Conservation (phyloP, 768 basidiomycete genomes). For the Kwoniella heveanensis region DNA sequence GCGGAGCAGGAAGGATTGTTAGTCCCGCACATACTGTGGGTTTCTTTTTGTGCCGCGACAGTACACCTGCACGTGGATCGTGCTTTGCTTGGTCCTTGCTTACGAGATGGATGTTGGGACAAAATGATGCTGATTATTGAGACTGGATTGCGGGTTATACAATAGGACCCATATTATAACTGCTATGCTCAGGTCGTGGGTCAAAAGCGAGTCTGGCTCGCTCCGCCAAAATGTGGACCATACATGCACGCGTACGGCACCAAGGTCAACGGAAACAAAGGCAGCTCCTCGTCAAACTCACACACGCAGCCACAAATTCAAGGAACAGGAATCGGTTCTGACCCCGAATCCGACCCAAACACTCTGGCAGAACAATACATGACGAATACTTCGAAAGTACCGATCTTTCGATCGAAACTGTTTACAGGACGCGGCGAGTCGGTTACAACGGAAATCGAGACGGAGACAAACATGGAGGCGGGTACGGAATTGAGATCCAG, state of each 20-base stretch:
- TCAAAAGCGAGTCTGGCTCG: slow-evolving; percentile 86
- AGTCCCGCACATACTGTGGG: slow-evolving; percentile 87
- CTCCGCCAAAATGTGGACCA: slow-evolving; percentile 63
- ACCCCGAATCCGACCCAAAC: slow-evolving; percentile 1
- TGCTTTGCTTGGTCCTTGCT: too few relatives aligned
- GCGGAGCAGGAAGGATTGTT: slow-evolving; percentile 66
- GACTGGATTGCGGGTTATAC: neutral
- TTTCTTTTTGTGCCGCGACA: too few relatives aligned
- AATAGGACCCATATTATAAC: slow-evolving; percentile 95
- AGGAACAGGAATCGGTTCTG: neutral
- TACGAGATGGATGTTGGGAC: too few relatives aligned
- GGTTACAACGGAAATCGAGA: slow-evolving; percentile 2
- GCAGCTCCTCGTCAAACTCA: too few relatives aligned
- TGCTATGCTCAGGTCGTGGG: slow-evolving; percentile 88
- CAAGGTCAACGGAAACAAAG: neutral
- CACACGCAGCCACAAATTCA: too few relatives aligned
- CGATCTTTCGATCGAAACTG: slow-evolving; percentile 65
- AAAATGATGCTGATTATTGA: too few relatives aligned
- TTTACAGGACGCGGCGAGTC: too few relatives aligned
- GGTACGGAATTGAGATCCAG: too few relatives aligned
- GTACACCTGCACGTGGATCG: too few relatives aligned
- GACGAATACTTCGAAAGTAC: slow-evolving; percentile 78
- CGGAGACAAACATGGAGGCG: too few relatives aligned
- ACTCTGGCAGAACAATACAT: slow-evolving; percentile 58
- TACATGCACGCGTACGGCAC: slow-evolving; percentile 62